Evolutionary conservation across 495 filamentous ascomycete genomes (phyloP).

Genomic region (Bacidia rubella): DNA sequence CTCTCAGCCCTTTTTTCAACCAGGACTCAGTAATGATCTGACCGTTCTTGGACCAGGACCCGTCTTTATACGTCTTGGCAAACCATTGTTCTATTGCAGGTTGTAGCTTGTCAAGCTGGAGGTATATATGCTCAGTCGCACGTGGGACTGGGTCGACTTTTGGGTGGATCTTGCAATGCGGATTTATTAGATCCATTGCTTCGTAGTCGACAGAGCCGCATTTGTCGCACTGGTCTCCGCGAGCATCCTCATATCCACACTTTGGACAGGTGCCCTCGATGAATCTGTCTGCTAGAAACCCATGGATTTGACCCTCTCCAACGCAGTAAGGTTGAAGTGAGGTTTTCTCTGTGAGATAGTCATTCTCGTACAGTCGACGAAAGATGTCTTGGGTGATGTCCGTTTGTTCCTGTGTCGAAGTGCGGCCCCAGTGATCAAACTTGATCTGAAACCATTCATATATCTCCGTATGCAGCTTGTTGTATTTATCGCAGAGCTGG

Average conservation of each 20-base stretch:
- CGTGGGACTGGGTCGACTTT: conserved; percentile 60
- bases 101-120: conserved; percentile 69
- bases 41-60: conserved; percentile 68
- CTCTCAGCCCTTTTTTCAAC: conserved; percentile 69
- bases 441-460: conserved; percentile 82
- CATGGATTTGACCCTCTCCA: conserved; percentile 63
- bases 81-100: conserved; percentile 60
- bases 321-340: conserved; percentile 77
- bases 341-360: conserved; percentile 67
- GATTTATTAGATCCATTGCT: conserved; percentile 47
- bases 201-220: conserved; percentile 60
- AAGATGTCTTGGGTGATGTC: conserved; percentile 82
- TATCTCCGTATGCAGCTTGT: conserved; percentile 66
- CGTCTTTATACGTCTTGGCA: conserved; percentile 40
- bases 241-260: conserved; percentile 68
- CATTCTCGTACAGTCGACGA: conserved; percentile 58
- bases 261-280: conserved; percentile 80
- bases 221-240: conserved; percentile 79
- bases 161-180: conserved; percentile 64
- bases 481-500: conserved; percentile 74
- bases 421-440: conserved; percentile 78
- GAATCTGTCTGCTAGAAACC: conserved; percentile 85
- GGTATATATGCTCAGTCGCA: conserved; percentile 60
- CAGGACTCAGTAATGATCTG: conserved; percentile 58
- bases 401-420: conserved; percentile 68